Evolutionary conservation across 2,329 filamentous ascomycete species (phyloP).

Genomic region (Claviceps sp.): DNA sequence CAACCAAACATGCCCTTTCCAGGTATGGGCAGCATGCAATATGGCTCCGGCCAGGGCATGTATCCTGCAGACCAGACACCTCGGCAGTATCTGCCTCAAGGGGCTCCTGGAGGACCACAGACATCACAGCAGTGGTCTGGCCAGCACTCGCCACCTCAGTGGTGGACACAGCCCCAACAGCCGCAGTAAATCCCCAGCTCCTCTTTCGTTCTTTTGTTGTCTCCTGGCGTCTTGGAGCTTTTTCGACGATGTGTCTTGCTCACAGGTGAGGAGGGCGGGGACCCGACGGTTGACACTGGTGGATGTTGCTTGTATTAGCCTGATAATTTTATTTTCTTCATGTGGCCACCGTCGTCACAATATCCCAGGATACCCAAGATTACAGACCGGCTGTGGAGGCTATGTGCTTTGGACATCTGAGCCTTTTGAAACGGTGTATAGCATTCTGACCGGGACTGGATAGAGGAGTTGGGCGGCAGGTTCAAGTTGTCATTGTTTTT

Average conservation of each 20-base stretch:
- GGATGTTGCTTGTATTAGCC: constrained; percentile 1
- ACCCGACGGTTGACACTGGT: not conserved
- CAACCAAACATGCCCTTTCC: constrained; percentile 48
- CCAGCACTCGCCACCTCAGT: constrained; percentile 49
- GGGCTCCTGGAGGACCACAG: constrained; percentile 35
- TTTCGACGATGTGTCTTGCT: not conserved
- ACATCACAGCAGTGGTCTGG: constrained; percentile 41
- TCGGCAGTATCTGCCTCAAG: constrained; percentile 54
- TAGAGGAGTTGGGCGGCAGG: constrained; percentile 25
- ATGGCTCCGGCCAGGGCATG: constrained; percentile 42
- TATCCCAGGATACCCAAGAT: constrained; percentile 23
- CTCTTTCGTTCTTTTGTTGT: not conserved
- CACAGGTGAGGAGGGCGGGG: not conserved
- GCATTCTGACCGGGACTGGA: constrained; percentile 21
- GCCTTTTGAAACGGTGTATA: constrained; percentile 18
- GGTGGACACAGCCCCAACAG: constrained; percentile 41
- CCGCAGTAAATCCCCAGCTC: constrained; percentile 16
- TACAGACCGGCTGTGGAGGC: constrained; percentile 21
- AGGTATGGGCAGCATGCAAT: constrained; percentile 47
- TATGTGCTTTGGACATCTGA: constrained; percentile 20
- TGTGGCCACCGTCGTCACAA: constrained; percentile 14
- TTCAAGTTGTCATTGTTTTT: constrained; percentile 3
- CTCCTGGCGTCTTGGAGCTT: not conserved
- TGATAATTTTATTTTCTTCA: constrained; percentile 12
- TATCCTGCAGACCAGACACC: constrained; percentile 50